Percentiles rank a stretch among this genome's conserved stretches.
Evolutionary conservation across 371 early-diverging fungal genomes (phyloP).

Genomic region (Syncephalastrum racemosum): DNA sequence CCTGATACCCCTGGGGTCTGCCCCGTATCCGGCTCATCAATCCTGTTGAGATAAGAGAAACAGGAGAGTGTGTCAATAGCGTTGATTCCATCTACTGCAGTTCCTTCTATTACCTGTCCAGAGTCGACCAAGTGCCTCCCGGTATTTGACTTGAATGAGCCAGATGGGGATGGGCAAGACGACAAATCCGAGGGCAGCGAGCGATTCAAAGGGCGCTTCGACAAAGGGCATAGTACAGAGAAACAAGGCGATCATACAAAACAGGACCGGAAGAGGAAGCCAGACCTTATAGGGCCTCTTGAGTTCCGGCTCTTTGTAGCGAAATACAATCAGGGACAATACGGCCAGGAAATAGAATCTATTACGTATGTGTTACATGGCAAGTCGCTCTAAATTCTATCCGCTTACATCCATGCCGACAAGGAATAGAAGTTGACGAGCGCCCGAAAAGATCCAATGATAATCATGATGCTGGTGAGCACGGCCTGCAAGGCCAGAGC

Average conservation of each 20-base stretch:
- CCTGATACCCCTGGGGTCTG: constrained; percentile 35
- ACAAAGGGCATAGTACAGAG: constrained; percentile 63
- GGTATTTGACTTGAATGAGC: constrained; percentile 46
- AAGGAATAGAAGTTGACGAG: constrained; percentile 78
- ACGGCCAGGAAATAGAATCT: constrained; percentile 55
- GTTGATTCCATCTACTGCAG: not conserved
- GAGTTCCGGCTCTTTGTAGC: constrained; percentile 61
- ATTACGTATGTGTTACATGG: not conserved
- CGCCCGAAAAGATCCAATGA: constrained; percentile 64
- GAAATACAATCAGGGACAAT: constrained; percentile 51
- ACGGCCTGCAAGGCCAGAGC: constrained; percentile 66
- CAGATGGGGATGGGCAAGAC: constrained; percentile 52
- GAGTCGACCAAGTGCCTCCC: constrained; percentile 16
- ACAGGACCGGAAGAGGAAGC: constrained; percentile 60
- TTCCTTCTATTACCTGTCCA: constrained; percentile 30
- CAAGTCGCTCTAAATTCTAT: not conserved
- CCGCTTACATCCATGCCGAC: constrained; percentile 69
- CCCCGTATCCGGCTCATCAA: constrained; percentile 18
- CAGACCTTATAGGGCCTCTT: constrained; percentile 64
- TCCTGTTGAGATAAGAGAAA: constrained; percentile 12
- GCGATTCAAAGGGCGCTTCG: constrained; percentile 59
- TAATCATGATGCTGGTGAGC: constrained; percentile 64
- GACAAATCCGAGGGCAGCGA: constrained; percentile 41
- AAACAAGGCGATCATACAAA: constrained; percentile 59
- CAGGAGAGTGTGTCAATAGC: not conserved